Conservation (phyloP, 1,284 basidiomycete genomes). For the Rhodotorula sp. region DNA sequence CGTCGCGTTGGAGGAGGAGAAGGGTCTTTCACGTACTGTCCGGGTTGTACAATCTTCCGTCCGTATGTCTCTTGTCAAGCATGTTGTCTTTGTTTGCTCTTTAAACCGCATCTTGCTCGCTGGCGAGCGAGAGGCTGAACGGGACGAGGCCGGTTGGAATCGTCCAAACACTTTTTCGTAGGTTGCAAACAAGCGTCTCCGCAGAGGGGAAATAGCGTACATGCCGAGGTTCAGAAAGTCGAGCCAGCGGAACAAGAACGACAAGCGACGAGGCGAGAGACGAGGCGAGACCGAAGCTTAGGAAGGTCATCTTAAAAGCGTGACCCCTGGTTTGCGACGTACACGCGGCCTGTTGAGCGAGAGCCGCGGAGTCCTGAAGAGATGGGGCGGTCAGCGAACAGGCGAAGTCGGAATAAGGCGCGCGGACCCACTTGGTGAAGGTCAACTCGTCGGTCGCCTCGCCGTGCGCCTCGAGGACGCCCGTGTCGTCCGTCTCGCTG, state of each 20-base stretch:
- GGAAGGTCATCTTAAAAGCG: background rate
- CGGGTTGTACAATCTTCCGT: background rate
- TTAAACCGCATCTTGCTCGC: too few species aligned
- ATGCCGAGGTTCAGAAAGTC: too few species aligned
- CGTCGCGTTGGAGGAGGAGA: too few species aligned
- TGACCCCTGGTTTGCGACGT: constrained; percentile 6
- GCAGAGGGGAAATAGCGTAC: too few species aligned
- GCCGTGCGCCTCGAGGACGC: constrained; percentile 28
- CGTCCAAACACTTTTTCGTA: too few species aligned
- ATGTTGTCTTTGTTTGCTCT: too few species aligned
- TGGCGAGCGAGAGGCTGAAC: too few species aligned
- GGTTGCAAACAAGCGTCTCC: too few species aligned
- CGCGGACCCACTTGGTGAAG: constrained; percentile 7
- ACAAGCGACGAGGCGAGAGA: background rate
- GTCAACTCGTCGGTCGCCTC: constrained; percentile 15
- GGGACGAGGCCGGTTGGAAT: too few species aligned
- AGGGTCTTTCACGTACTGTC: background rate
- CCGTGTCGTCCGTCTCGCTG: constrained; percentile 25
- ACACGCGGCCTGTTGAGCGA: constrained; percentile 7
- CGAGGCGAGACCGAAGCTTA: background rate
- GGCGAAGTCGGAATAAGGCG: accelerated
- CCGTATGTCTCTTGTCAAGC: too few species aligned
- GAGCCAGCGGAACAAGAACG: too few species aligned
- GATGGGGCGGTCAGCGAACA: background rate
- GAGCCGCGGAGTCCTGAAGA: constrained; percentile 8